Base-by-base conservation (phyloP, 2,329 filamentous ascomycete genomes). In the Beauveria medogensis region DNA sequence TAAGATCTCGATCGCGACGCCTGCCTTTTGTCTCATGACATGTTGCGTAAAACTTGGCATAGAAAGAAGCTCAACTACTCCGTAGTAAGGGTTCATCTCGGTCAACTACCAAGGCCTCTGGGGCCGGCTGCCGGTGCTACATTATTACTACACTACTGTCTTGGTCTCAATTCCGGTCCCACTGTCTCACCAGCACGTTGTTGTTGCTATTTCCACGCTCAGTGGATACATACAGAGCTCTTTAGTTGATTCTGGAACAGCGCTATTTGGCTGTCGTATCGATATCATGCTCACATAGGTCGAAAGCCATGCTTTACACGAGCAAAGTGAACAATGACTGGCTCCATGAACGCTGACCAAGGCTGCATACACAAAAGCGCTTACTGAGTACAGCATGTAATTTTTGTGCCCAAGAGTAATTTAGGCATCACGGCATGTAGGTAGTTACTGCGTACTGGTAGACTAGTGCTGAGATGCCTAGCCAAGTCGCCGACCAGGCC, bases 41-140 rank as follows among this genome's bases (percentile, higher is more conserved):
- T 46, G n/a, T 53, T 44, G 56, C 40, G 12, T 24, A n/a, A 59
- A 59, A 59, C 57, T 59, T 53, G 57, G 57, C 57, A 59, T 47
- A 3, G 41, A 53, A 59, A 59, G 48, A 59, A 59, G 57, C 57
- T 53, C 57, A 37, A 37, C 34, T 37, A 7, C 18, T 28, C 26
- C 26, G 6, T 2, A 12, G 30, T 26, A 34, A 41, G 44, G 18
- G 18, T 46, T 26, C 34, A 5, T 37, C 34, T 37, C 34, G 34
- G 34, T 37, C 34, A 37, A 37, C 34, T 37, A 37, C 34, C 34
- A 37, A 37, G 4, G 34, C 34, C 34, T 37, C 34, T 14, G 30
- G 9, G 30, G 30, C 30, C 30, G 30, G 30, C 30, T 34, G 12
- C 34, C 18, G 16, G 4, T 22, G 46, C 55, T 41, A 57, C 44